These are phyloP conservation scores for Monoraphidium neglectum DNA, from an alignment of 139 green algal genomes.

Conservation along the genomic window DNA sequence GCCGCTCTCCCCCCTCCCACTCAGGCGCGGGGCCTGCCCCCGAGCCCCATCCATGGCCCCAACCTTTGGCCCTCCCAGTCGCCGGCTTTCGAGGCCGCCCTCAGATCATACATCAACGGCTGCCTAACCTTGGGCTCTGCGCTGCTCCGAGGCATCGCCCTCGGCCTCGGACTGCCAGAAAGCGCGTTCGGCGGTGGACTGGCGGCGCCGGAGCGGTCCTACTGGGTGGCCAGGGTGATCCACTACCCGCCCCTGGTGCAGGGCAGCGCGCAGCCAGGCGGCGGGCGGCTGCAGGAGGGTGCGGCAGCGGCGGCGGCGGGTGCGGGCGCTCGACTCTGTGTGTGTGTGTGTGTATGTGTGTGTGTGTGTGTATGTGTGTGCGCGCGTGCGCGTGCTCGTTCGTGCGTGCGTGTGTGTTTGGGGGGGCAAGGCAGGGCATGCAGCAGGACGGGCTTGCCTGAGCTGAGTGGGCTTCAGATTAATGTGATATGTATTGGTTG, in stretches of 20 bases:
- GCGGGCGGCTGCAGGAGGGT: conserved; percentile 27
- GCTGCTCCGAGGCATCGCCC: conserved; percentile 56
- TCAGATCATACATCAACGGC: conserved; percentile 39
- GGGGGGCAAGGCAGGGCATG: too few relatives aligned
- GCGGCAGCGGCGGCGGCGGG: too few relatives aligned
- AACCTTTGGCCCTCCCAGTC: conserved; percentile 54
- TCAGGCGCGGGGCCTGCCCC: background rate
- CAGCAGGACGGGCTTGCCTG: too few relatives aligned
- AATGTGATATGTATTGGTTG: too few relatives aligned
- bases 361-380: too few relatives aligned
- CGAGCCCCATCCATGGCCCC: conserved; percentile 50
- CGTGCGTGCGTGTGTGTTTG: too few relatives aligned
- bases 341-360: too few relatives aligned
- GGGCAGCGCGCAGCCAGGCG: conserved; percentile 2
- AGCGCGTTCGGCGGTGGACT: conserved; percentile 30
- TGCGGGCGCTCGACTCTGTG: too few relatives aligned
- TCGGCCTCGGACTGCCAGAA: conserved; percentile 43
- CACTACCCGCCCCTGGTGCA: conserved; percentile 55
- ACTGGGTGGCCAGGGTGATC: conserved; percentile 40
- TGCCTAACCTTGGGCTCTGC: conserved; percentile 37
- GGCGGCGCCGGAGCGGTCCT: background rate
- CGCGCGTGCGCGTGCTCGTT: too few relatives aligned
- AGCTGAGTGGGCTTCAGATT: too few relatives aligned
- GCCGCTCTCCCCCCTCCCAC: background rate
- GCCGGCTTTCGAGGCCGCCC: conserved; percentile 31